Base-by-base conservation (phyloP, 495 filamentous ascomycete genomes). In the Penicillium nucicola region DNA sequence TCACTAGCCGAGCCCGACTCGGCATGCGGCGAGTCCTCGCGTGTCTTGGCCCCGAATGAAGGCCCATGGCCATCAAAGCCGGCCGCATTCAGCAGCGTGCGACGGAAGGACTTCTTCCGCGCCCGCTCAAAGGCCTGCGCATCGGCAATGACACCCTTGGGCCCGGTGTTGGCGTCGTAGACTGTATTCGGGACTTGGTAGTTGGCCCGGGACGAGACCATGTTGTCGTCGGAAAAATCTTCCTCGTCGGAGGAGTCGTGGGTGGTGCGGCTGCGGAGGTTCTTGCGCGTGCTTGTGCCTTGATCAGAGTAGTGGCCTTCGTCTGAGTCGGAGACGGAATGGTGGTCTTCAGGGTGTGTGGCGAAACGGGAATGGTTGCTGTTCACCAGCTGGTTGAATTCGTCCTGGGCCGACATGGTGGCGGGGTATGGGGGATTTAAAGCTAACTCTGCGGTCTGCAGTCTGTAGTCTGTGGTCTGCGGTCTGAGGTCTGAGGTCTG, bases 71-170 rank as follows among this genome's bases (percentile, higher is more conserved):
- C 53, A 40, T 72, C 62, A 23, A 67, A 45, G 39, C 65, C 55
- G 23, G 72, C 63, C 36, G 59, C 63, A 50, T 58, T 61, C 36
- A 75, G 68, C 22, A 81, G 61, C 14, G 77, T 79, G 37, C 64
- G 60, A 25, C 77, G 77, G 64, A 79, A 77, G 41, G 81, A 87
- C 55, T 72, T 77, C 56, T 85, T 86, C 43, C 83, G 83, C 10
- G 92, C 90, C 45, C 84, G 82, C 69, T 97, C 91, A 62, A 92
- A 97, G 45, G 88, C 85, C 53, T 88, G 82, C 19, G 93, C 93
- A 63, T 98, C 93, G 56, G 95, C 91, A 53, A 98, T 97, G 67
- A 98, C 93, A 56, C 93, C 93, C 74, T 97, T 97, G 47, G 96
- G 95, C 20, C 93, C 93, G n/a, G 95, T 95, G 59, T 93, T 88